These are phyloP conservation scores for Leccinum broughii DNA, from an alignment of 768 basidiomycete species.

Conservation along the genomic window DNA sequence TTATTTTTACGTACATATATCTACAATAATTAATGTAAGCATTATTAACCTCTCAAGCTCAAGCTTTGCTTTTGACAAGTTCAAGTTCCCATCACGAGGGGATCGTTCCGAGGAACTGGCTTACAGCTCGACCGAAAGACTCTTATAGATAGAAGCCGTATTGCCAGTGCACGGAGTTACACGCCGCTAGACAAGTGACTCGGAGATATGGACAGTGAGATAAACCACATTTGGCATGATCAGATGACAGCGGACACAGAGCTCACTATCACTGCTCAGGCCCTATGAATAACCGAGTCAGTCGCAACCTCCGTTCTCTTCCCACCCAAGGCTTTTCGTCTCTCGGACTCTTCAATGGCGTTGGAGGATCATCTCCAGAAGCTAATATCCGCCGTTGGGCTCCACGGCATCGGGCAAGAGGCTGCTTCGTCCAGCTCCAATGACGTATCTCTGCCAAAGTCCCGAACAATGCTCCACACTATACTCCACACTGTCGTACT, in stretches of 20 bases:
- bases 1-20: constrained; percentile 2
- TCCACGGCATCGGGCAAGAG: constrained; percentile 3
- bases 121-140: neutral
- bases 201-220: neutral
- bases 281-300: neutral
- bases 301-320: neutral
- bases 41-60: neutral
- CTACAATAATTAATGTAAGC: neutral
- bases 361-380: constrained; percentile 8
- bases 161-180: neutral
- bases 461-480: constrained; percentile 17
- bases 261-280: neutral
- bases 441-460: constrained; percentile 20
- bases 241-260: constrained; percentile 9
- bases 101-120: neutral
- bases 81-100: neutral
- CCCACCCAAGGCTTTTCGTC: neutral
- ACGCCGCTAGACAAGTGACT: too few species aligned
- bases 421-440: constrained; percentile 15
- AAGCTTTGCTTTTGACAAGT: neutral
- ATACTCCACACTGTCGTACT: constrained; percentile 16
- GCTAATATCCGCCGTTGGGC: constrained; percentile 10
- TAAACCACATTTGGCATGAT: neutral
- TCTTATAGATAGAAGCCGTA: neutral
- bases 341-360: constrained; percentile 7